A percentile compares a stretch with the other conserved stretches of the same genome.
phyloP scores from a whole-genome alignment of 2,329 filamentous ascomycete genomes.

The Xylariaceae sp. region DNA sequence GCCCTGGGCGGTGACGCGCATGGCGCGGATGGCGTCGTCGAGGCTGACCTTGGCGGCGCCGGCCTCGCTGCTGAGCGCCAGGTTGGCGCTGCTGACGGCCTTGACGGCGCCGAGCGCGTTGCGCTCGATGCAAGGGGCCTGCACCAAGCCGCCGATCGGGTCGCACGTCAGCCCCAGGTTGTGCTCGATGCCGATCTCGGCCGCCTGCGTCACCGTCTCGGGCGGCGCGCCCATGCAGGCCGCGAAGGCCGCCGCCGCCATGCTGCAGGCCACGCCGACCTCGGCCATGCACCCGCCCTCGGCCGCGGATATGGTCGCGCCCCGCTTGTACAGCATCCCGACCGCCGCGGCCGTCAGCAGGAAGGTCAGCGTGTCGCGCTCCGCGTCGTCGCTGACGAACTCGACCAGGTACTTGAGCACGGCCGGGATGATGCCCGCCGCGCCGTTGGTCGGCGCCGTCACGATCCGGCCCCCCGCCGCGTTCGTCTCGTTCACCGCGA shows the following conservation, averaged over 20 bases:
- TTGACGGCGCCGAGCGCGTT: constrained; percentile 44
- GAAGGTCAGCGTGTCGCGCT: constrained; percentile 42
- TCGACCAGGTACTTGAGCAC: constrained; percentile 43
- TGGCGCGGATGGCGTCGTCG: constrained; percentile 43
- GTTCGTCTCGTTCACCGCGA: constrained; percentile 47
- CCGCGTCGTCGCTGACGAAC: constrained; percentile 42
- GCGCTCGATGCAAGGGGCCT: constrained; percentile 44
- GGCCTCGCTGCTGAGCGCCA: constrained; percentile 36
- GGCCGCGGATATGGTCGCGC: constrained; percentile 43
- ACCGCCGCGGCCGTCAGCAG: constrained; percentile 41
- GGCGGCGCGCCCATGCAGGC: constrained; percentile 44
- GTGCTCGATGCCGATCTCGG: constrained; percentile 46
- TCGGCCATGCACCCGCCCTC: constrained; percentile 48
- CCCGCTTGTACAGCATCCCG: constrained; percentile 46
- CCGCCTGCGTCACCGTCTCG: constrained; percentile 42
- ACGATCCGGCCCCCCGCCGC: constrained; percentile 43
- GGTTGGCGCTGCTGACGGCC: constrained; percentile 42
- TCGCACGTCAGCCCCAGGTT: constrained; percentile 44
- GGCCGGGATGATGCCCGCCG: constrained; percentile 42
- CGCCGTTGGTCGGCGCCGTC: constrained; percentile 43
- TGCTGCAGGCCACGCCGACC: constrained; percentile 43
- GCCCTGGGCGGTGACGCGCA: constrained; percentile 41
- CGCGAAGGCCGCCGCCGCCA: constrained; percentile 43
- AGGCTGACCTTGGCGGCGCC: constrained; percentile 41
- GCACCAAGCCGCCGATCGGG: constrained; percentile 41